Evolutionary conservation across 371 early-diverging fungal species (phyloP).

Genomic region (Lichtheimia ramosa): DNA sequence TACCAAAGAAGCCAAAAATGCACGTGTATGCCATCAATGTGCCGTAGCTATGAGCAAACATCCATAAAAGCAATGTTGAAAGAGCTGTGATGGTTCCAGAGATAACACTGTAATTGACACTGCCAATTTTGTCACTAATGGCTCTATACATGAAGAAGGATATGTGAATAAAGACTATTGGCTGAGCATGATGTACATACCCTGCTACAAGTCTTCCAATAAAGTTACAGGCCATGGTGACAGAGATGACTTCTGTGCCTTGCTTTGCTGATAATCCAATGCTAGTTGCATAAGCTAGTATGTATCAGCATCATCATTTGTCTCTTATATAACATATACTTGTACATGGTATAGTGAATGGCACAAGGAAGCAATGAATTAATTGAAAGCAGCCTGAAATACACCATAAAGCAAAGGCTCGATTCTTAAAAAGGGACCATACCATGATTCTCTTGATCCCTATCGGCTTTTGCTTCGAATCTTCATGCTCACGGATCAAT

Average conservation of each 20-base stretch:
- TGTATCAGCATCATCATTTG: too few species aligned
- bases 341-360: too few species aligned
- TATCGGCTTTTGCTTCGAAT: too few species aligned
- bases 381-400: too few species aligned
- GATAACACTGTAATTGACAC: constrained; percentile 1
- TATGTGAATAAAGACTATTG: too few species aligned
- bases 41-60: constrained; percentile 27
- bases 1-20: constrained; percentile 22
- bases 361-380: too few species aligned
- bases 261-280: constrained; percentile 14
- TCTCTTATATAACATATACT: too few species aligned
- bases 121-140: constrained; percentile 1
- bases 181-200: too few species aligned
- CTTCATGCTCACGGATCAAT: too few species aligned
- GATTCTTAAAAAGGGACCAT: too few species aligned
- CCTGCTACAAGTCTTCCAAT: constrained; percentile 47
- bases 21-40: constrained; percentile 18
- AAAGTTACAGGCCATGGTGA: constrained; percentile 41
- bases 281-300: constrained; percentile 20
- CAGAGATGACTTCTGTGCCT: constrained; percentile 15
- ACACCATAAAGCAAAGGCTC: too few species aligned
- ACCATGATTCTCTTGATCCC: too few species aligned
- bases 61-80: constrained; percentile 27
- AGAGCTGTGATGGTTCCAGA: neutral
- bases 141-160: neutral